Evolutionary conservation across 768 basidiomycete species (phyloP).

Genomic region (Mycena olivaceomarginata): DNA sequence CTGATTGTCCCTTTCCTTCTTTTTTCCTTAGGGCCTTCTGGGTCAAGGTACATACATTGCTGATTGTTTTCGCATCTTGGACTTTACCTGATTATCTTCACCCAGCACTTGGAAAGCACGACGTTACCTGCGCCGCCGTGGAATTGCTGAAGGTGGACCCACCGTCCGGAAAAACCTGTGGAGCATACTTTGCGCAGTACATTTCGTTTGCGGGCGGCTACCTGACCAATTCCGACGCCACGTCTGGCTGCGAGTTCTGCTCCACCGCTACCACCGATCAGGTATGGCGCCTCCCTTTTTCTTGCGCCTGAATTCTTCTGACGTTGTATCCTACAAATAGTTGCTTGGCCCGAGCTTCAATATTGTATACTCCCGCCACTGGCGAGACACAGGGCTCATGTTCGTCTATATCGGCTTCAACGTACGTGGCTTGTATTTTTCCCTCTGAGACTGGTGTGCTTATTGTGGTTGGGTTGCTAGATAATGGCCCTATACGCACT

Average conservation of each 20-base stretch:
- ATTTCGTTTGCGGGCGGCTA: constrained; percentile 75
- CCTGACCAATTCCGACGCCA: constrained; percentile 71
- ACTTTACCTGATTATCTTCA: neutral
- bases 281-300: neutral
- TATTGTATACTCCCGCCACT: constrained; percentile 72
- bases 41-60: constrained; percentile 63
- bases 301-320: neutral
- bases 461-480: too few relatives aligned
- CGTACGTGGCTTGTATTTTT: too few relatives aligned
- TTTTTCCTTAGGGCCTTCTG: constrained; percentile 59
- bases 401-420: too few relatives aligned
- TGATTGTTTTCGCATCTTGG: too few relatives aligned
- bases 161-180: constrained; percentile 76
- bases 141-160: constrained; percentile 81
- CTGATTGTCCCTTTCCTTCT: neutral
- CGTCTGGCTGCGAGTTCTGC: constrained; percentile 75
- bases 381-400: constrained; percentile 70
- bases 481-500: constrained; percentile 61
- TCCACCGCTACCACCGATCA: constrained; percentile 70
- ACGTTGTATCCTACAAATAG: neutral
- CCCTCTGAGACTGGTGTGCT: too few relatives aligned
- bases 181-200: constrained; percentile 69
- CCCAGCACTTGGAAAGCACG: constrained; percentile 61
- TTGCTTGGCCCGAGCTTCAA: constrained; percentile 76
- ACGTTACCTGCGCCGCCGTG: constrained; percentile 71